Evolutionary conservation across 2,329 filamentous ascomycete genomes (phyloP), one percentile per base, ranked within the genome.

Genomic region (Aspergillus quadrilineatus): DNA sequence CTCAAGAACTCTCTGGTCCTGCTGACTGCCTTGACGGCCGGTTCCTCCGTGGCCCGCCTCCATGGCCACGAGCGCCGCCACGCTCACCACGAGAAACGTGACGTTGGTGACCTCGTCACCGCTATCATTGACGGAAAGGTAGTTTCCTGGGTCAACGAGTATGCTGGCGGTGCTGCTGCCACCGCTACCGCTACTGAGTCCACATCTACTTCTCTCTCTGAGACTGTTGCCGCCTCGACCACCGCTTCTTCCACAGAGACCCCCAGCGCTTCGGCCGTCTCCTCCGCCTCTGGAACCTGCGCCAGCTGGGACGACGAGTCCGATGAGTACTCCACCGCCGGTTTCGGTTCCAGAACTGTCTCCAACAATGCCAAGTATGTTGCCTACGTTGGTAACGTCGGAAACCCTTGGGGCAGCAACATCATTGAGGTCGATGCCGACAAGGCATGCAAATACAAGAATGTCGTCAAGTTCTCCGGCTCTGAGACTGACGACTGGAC

Each of bases 61-160:
- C 72, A 75, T 64, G 71, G 70, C 58, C 72, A 75, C 57, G 68
- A 74, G 53, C 72, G 71, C 59, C 72, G 72, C 56, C 72, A 75
- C 59, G 62, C 63, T 22, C 39, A 57, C 44, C 49, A 70, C 50
- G 58, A 71, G 51, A 66, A 73, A 62, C 72, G 72, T 56, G 69
- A 17, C 34, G 65, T 71, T 17, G 71, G 68, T 51, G 68, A 70
- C 49, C 53, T 63, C 41, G 71, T 74, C 56, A 60, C 59, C 45
- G 71, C 68, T 50, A 67, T 62, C 49, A 74, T 74, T 42, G 63
- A 72, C 47, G 71, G 71, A 60, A 59, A 67, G 46, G 56, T 69
- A 17, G 65, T 65, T 54, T 67, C 69, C 44, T 75, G 71, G 71
- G 61, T 66, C 61, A 74, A 75, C 66, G 59, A 72, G 41, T 75